These are phyloP conservation scores for Ramaria sp. DNA, from an alignment of 768 basidiomycete genomes.

Conservation along the genomic window DNA sequence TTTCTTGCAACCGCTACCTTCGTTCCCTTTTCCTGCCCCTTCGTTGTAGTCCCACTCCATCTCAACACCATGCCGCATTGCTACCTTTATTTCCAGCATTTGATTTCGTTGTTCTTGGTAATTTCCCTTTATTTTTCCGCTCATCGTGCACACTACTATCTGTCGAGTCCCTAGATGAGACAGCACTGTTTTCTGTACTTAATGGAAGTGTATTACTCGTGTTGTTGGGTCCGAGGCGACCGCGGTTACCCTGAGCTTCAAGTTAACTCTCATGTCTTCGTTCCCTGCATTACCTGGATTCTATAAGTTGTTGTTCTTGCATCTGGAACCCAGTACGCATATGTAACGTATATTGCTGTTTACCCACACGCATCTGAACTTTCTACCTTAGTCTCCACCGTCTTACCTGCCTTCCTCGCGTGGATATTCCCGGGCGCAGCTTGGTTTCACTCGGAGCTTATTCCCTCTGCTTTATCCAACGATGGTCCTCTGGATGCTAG, in stretches of 20 bases:
- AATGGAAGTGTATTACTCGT: too few relatives aligned
- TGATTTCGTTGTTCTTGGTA: too few relatives aligned
- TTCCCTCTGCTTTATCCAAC: slow-evolving; percentile 33
- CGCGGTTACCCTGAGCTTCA: too few relatives aligned
- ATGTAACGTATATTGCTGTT: not conserved
- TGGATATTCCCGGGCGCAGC: slow-evolving; percentile 49
- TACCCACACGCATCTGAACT: not conserved
- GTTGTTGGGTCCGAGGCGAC: too few relatives aligned
- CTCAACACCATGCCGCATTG: too few relatives aligned
- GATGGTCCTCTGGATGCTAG: slow-evolving; percentile 33
- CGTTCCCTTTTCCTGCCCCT: too few relatives aligned
- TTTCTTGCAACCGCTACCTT: not conserved
- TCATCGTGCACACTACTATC: too few relatives aligned
- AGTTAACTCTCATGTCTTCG: not conserved
- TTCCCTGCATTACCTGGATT: slow-evolving; percentile 55
- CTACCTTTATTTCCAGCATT: too few relatives aligned
- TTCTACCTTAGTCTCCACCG: slow-evolving; percentile 32
- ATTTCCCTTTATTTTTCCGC: too few relatives aligned
- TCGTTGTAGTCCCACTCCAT: too few relatives aligned
- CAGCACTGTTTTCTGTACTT: too few relatives aligned
- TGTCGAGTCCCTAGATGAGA: too few relatives aligned
- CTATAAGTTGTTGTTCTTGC: slow-evolving; percentile 52
- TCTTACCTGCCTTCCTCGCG: slow-evolving; percentile 38
- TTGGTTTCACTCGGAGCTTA: slow-evolving; percentile 60
- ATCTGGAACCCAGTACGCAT: slow-evolving; percentile 48